Evolutionary conservation across 2,329 filamentous ascomycete genomes (phyloP).

Genomic region (Neodidymelliopsis sp.): DNA sequence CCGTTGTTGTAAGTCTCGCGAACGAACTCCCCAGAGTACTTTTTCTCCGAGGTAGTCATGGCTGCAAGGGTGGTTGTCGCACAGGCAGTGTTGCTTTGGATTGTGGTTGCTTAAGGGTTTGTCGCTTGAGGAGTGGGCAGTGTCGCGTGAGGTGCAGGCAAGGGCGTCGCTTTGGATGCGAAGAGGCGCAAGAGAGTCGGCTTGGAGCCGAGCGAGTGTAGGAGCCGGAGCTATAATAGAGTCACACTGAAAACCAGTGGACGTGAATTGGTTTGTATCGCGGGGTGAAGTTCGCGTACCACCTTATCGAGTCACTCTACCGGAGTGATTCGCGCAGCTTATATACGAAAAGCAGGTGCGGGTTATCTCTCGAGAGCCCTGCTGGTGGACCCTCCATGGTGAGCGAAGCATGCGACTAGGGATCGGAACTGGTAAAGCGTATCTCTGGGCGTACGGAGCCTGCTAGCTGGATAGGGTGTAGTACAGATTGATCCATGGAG

Average conservation of each 20-base stretch:
- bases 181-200: conserved; percentile 21
- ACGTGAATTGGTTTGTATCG: conserved; percentile 22
- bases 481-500: conserved; percentile 18
- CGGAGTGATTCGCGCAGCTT: conserved; percentile 28
- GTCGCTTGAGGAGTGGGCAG: conserved; percentile 15
- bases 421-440: conserved; percentile 22
- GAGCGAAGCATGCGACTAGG: conserved; percentile 29
- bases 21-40: conserved; percentile 43
- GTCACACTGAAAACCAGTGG: conserved; percentile 34
- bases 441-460: conserved; percentile 24
- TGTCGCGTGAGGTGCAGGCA: conserved; percentile 14
- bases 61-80: conserved; percentile 32
- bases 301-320: conserved; percentile 21
- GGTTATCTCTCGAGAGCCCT: conserved; percentile 29
- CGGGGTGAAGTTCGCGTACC: conserved; percentile 20
- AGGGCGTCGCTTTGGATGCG: conserved; percentile 22
- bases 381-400: conserved; percentile 34
- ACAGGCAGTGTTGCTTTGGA: conserved; percentile 24
- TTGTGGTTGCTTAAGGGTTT: conserved; percentile 14
- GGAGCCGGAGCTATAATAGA: conserved; percentile 32
- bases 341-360: conserved; percentile 37
- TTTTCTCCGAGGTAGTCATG: conserved; percentile 41
- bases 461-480: conserved; percentile 21
- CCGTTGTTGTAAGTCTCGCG: conserved; percentile 31
- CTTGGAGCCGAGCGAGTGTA: conserved; percentile 18